These are phyloP conservation scores for Colletotrichum eleusines DNA, from an alignment of 2,329 filamentous ascomycete genomes.

Conservation along the genomic window DNA sequence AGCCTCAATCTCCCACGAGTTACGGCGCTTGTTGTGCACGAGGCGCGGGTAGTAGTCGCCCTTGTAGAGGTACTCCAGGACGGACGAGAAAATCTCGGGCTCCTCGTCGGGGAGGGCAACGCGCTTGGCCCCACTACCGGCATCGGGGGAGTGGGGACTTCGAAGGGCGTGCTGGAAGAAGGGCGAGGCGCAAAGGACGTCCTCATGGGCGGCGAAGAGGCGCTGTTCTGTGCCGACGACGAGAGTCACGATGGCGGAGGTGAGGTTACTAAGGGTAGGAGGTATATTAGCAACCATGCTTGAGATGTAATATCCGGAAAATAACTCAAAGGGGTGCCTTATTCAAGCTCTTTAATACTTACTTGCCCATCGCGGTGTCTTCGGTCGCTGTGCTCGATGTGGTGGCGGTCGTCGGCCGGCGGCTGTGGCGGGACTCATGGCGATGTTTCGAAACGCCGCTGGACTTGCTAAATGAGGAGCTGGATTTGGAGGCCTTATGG, in stretches of 20 bases:
- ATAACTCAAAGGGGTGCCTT: neutral
- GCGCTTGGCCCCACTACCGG: conserved; percentile 66
- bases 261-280: conserved; percentile 60
- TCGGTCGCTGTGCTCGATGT: conserved; percentile 51
- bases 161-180: conserved; percentile 79
- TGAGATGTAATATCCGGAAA: neutral
- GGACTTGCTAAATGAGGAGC: conserved; percentile 67
- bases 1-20: conserved; percentile 86
- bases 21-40: conserved; percentile 82
- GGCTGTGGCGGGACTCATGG: conserved; percentile 61
- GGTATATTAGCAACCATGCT: conserved; percentile 6
- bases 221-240: conserved; percentile 84
- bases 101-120: conserved; percentile 87
- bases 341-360: conserved; percentile 44
- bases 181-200: conserved; percentile 81
- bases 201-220: conserved; percentile 92
- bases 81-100: conserved; percentile 89
- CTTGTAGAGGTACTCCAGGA: conserved; percentile 94
- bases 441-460: conserved; percentile 67
- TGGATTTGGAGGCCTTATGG: conserved; percentile 63
- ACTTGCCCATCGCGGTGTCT: conserved; percentile 59
- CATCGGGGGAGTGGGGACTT: conserved; percentile 72
- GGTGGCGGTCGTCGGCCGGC: conserved; percentile 62
- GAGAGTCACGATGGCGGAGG: conserved; percentile 81
- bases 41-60: conserved; percentile 91